These are phyloP conservation scores for Postia placenta DNA, from an alignment of 768 basidiomycete species.

Conservation along the genomic window DNA sequence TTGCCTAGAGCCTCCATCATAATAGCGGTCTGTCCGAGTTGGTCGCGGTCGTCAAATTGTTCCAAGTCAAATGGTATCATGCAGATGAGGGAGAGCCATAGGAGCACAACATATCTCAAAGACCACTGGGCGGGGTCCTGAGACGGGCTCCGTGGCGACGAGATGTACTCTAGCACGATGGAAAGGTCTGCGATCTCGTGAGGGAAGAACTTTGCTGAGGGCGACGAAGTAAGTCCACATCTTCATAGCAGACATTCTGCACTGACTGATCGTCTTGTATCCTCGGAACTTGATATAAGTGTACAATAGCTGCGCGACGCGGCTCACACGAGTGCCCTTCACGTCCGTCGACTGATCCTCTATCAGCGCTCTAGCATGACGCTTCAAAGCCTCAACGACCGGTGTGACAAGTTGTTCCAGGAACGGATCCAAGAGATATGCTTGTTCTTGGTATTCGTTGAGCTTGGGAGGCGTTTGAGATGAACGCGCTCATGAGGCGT, in stretches of 20 bases:
- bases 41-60: constrained; percentile 67
- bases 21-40: constrained; percentile 47
- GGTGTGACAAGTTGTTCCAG: constrained; percentile 77
- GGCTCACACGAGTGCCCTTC: constrained; percentile 31
- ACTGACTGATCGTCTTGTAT: constrained; percentile 84
- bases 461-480: constrained; percentile 35
- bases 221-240: constrained; percentile 2
- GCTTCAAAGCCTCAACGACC: constrained; percentile 58
- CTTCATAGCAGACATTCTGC: not conserved
- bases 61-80: constrained; percentile 90
- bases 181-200: constrained; percentile 83
- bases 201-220: constrained; percentile 85
- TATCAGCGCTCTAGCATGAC: constrained; percentile 35
- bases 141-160: constrained; percentile 36
- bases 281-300: constrained; percentile 83
- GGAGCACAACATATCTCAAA: constrained; percentile 72
- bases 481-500: not conserved
- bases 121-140: constrained; percentile 58
- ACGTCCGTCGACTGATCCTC: constrained; percentile 7
- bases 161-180: constrained; percentile 64
- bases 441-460: constrained; percentile 86
- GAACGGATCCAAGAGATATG: constrained; percentile 87
- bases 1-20: constrained; percentile 56
- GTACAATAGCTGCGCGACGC: constrained; percentile 64
- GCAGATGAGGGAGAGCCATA: constrained; percentile 94